Percentiles rank a stretch among this genome's conserved stretches.
Evolutionary conservation across 768 basidiomycete genomes (phyloP).

Genomic region (Royoungia palumana): DNA sequence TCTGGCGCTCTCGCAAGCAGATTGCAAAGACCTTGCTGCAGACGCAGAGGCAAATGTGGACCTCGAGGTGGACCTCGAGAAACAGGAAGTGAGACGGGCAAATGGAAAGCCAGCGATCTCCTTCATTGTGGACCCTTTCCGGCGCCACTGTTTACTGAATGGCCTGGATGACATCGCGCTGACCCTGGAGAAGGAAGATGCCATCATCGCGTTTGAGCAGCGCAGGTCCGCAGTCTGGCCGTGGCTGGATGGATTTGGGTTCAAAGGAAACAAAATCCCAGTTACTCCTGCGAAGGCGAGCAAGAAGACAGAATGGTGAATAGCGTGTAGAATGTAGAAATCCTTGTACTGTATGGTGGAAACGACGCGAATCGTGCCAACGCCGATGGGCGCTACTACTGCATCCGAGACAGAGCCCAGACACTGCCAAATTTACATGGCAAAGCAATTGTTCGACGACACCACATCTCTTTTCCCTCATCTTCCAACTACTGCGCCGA

Average conservation of each 20-base stretch:
- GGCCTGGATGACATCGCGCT: constrained; percentile 96
- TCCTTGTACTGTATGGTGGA: background rate
- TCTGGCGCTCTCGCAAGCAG: constrained; percentile 61
- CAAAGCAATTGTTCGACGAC: constrained; percentile 2
- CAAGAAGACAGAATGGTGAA: constrained; percentile 72
- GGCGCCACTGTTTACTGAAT: constrained; percentile 90
- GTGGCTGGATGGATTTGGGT: constrained; percentile 96
- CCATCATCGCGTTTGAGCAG: constrained; percentile 80
- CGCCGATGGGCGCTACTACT: constrained; percentile 8
- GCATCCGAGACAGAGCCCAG: constrained; percentile 13
- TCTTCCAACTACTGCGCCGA: background rate
- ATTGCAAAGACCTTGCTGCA: constrained; percentile 67
- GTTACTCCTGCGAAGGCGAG: constrained; percentile 38
- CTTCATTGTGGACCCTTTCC: constrained; percentile 87
- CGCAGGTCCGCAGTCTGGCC: constrained; percentile 80
- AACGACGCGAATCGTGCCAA: constrained; percentile 3
- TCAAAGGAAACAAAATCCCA: constrained; percentile 74
- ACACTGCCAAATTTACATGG: constrained; percentile 11
- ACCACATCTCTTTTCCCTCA: background rate
- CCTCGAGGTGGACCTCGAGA: constrained; percentile 82
- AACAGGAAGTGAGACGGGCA: constrained; percentile 68
- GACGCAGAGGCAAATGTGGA: constrained; percentile 76
- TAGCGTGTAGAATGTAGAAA: background rate
- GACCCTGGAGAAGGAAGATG: constrained; percentile 74
- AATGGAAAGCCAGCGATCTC: constrained; percentile 70